Conservation (phyloP, 2,329 filamentous ascomycete genomes). For the Aspergillus texensis region DNA sequence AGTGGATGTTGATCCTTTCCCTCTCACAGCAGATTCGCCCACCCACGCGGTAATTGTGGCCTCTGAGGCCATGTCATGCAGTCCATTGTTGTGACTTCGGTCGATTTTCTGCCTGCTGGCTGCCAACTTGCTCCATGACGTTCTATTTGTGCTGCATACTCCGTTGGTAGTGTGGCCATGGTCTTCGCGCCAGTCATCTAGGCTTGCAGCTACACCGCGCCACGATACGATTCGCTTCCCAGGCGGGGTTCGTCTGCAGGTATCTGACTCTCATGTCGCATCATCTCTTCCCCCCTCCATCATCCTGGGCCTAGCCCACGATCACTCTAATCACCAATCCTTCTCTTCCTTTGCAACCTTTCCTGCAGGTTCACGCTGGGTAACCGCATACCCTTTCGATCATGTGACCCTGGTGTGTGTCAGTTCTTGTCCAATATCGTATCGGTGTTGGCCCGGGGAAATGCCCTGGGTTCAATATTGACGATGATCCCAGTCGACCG, state of each 20-base stretch:
- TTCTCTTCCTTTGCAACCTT: slow-evolving; percentile 12
- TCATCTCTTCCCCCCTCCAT: slow-evolving; percentile 16
- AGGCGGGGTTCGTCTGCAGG: slow-evolving; percentile 25
- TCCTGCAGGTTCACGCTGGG: slow-evolving; percentile 37
- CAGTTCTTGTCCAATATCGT: slow-evolving; percentile 29
- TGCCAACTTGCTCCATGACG: slow-evolving; percentile 10
- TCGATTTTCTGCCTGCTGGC: slow-evolving; percentile 16
- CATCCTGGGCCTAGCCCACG: slow-evolving; percentile 15
- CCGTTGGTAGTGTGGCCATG: neutral
- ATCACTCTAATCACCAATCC: slow-evolving; percentile 25
- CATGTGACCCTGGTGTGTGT: slow-evolving; percentile 39
- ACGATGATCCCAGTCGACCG: slow-evolving; percentile 31
- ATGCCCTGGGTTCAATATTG: slow-evolving; percentile 25
- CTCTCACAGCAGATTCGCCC: slow-evolving; percentile 3
- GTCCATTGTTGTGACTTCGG: slow-evolving; percentile 12
- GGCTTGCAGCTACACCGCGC: slow-evolving; percentile 15
- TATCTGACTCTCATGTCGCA: slow-evolving; percentile 22
- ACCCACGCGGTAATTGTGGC: slow-evolving; percentile 13
- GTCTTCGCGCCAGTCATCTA: slow-evolving; percentile 10
- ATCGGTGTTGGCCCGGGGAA: slow-evolving; percentile 22
- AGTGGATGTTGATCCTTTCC: slow-evolving; percentile 20
- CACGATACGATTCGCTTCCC: slow-evolving; percentile 25
- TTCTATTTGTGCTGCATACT: neutral
- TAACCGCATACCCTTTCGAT: slow-evolving; percentile 37
- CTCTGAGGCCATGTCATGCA: slow-evolving; percentile 8